phyloP scores from a whole-genome alignment of 352 stramenopile genomes.

The Pythium aristosporum region DNA sequence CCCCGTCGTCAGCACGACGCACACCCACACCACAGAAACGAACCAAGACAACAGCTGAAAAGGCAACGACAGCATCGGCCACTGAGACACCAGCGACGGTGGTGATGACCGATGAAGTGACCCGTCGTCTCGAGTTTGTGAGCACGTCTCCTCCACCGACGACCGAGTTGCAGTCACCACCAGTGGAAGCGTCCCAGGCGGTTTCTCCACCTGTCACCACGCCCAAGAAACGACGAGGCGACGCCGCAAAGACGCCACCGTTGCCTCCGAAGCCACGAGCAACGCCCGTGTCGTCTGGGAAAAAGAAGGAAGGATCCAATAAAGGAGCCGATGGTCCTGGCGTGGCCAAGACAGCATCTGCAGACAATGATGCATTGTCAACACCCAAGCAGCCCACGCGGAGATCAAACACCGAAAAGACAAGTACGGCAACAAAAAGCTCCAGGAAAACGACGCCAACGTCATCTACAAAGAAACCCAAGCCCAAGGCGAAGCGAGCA shows the following conservation, averaged over 20 bases:
- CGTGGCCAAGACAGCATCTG: background rate
- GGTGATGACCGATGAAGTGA: constrained; percentile 16
- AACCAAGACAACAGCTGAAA: background rate
- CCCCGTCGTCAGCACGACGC: background rate
- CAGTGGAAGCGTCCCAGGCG: background rate
- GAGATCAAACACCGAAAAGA: background rate
- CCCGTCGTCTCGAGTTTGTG: constrained; percentile 23
- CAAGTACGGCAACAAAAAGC: background rate
- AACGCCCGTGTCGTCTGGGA: background rate
- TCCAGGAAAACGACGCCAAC: constrained; percentile 9
- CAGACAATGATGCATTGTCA: background rate
- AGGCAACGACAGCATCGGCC: background rate
- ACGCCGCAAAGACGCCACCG: background rate
- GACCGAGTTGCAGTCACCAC: background rate
- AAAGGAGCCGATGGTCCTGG: background rate
- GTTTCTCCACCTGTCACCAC: background rate
- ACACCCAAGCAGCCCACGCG: constrained; percentile 4
- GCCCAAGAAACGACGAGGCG: background rate
- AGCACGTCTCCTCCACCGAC: constrained; percentile 7
- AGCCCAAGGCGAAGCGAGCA: constrained; percentile 26
- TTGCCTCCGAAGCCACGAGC: constrained; percentile 4
- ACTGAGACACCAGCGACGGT: background rate
- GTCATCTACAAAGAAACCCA: constrained; percentile 19
- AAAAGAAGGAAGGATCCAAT: constrained; percentile 13
- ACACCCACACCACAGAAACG: constrained; percentile 8